These are phyloP conservation scores for Starmerella gropengiesseri DNA, from an alignment of 805 yeast genomes.

Conservation along the genomic window DNA sequence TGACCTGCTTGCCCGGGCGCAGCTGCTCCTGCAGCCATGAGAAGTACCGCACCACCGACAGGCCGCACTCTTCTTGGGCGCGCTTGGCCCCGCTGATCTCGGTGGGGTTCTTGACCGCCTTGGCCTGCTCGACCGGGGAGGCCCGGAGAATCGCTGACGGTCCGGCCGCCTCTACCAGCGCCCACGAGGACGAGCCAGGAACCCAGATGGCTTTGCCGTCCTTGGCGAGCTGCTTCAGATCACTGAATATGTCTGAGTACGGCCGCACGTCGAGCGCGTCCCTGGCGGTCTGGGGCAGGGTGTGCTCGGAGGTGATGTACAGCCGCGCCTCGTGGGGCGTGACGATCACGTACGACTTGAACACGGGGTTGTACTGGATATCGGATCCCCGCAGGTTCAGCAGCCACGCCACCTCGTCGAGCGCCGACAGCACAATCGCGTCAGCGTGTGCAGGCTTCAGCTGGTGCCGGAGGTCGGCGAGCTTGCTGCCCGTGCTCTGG, in stretches of 20 bases:
- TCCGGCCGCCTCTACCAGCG: conserved; percentile 43
- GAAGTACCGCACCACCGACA: conserved; percentile 59
- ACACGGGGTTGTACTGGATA: conserved; percentile 77
- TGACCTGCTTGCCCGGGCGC: conserved; percentile 31
- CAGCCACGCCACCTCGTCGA: conserved; percentile 89
- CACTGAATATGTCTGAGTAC: conserved; percentile 51
- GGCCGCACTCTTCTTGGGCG: conserved; percentile 79
- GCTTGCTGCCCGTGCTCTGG: conserved; percentile 47
- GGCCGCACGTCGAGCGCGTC: conserved; percentile 40
- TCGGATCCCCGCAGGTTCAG: conserved; percentile 75
- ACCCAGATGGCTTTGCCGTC: conserved; percentile 36
- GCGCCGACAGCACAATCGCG: conserved; percentile 52
- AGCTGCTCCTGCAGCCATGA: conserved; percentile 72
- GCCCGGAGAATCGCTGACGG: conserved; percentile 33
- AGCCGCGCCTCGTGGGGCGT: conserved; percentile 36
- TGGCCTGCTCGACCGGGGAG: conserved; percentile 56
- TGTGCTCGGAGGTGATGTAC: conserved; percentile 33
- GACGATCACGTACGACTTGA: conserved; percentile 55
- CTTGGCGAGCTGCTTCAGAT: conserved; percentile 30
- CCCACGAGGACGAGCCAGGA: conserved; percentile 58
- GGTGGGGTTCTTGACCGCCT: conserved; percentile 60
- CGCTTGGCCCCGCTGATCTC: conserved; percentile 61
- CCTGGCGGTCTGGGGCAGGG: conserved; percentile 23
- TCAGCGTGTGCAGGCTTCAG: conserved; percentile 26
- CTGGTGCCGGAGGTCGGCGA: conserved; percentile 33